These are phyloP conservation scores for Trichoderma simmonsii DNA, from an alignment of 2,329 filamentous ascomycete species.

Conservation along the genomic window DNA sequence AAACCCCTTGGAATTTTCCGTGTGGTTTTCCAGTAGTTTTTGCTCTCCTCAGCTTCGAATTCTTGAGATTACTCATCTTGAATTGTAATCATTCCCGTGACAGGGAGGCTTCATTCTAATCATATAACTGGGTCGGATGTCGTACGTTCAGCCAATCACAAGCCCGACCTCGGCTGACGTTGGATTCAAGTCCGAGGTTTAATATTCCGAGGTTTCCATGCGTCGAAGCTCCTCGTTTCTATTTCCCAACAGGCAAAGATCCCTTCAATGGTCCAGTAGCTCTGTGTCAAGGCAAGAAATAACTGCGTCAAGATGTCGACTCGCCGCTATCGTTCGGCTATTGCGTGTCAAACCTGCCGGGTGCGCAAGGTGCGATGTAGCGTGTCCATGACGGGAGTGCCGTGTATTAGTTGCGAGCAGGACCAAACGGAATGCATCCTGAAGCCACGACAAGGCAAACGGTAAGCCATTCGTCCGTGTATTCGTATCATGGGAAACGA, in stretches of 20 bases:
- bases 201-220: constrained; percentile 6
- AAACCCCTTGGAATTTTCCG: not conserved
- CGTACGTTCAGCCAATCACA: not conserved
- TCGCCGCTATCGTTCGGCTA: constrained; percentile 15
- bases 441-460: constrained; percentile 14
- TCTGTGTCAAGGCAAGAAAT: not conserved
- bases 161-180: not conserved
- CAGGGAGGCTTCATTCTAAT: not conserved
- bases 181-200: constrained; percentile 11
- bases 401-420: constrained; percentile 15
- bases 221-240: not conserved
- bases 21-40: not conserved
- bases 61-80: not conserved
- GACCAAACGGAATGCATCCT: constrained; percentile 13
- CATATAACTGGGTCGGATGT: not conserved
- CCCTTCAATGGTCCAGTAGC: not conserved
- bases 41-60: not conserved
- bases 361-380: constrained; percentile 16
- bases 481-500: not conserved
- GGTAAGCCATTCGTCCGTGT: not conserved
- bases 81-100: not conserved
- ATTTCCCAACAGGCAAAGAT: not conserved
- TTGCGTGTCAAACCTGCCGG: constrained; percentile 9
- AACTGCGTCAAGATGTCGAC: not conserved
- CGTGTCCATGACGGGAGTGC: constrained; percentile 12